Evolutionary conservation across 2,329 filamentous ascomycete species (phyloP), one percentile per base, ranked within the genome.

Genomic region (Fusarium ramigenum): DNA sequence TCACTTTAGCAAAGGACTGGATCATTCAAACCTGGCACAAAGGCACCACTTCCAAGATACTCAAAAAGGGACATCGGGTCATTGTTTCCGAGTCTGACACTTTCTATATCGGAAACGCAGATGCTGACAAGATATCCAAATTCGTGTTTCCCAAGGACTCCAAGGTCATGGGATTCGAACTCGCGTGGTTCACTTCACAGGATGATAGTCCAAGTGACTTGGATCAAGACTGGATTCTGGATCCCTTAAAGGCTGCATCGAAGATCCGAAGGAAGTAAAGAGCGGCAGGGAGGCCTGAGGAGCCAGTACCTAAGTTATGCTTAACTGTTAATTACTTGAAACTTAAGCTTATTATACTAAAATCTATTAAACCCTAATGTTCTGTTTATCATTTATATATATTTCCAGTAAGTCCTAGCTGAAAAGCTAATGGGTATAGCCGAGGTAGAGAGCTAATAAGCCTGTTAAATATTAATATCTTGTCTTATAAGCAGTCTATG

Each of bases 1-100:
- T 68, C 7, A 25, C 25, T 3, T 9, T 68, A 1, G 32, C 36
- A 3, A 62, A 53, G 6, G 63, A 68, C 18, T 68, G 65, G 65
- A 68, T 68, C 3, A 62, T 68, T 7, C 65, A 68, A 21, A 68
- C 65, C 0, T 68, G 65, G 65, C 65, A 68, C 4, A 54, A 62
- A 9, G 63, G 54, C 12, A 34, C 37, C 7, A 54, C 63, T 7
- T 8, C 23, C 19, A 34, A 54, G 12, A 18, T 68, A 5, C 54
- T 68, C 2, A 10, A 68, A 9, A 67, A 68, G 9, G 65, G 65
- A 5, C 53, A 68, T 0, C 28, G 63, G 2, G 63, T 68, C 0
- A 68, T 68, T 0, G 32, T 68, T 15, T 68, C 65, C 0, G 65
- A 68, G 23, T 43, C 63, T 4, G 7, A 68, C 4, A 23, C 65